phyloP scores from a whole-genome alignment of 768 basidiomycete genomes.

The Trametopsis cervina region DNA sequence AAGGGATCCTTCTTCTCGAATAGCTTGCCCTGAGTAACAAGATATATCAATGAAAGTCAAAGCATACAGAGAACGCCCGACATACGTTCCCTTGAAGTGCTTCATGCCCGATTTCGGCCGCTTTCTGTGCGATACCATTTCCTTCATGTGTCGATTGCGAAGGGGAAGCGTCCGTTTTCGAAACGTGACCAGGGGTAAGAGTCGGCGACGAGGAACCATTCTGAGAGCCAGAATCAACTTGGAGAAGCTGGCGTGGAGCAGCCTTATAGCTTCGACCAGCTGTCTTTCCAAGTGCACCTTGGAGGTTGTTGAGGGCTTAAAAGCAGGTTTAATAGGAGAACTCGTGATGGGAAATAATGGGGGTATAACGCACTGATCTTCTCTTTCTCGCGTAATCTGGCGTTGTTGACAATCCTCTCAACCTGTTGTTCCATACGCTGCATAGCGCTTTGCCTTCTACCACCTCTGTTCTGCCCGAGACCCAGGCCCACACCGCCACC shows the following conservation, averaged over 20 bases:
- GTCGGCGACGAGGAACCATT: slow-evolving; percentile 29
- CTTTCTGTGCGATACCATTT: slow-evolving; percentile 61
- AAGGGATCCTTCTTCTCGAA: slow-evolving; percentile 62
- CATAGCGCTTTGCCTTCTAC: slow-evolving; percentile 78
- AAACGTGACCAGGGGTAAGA: slow-evolving; percentile 41
- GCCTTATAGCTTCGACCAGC: slow-evolving; percentile 92
- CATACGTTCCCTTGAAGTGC: slow-evolving; percentile 58
- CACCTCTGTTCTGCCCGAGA: slow-evolving; percentile 57
- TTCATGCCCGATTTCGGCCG: slow-evolving; percentile 67
- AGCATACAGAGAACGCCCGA: slow-evolving; percentile 32
- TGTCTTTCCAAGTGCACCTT: slow-evolving; percentile 93
- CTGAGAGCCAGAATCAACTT: slow-evolving; percentile 55
- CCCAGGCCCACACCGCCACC: slow-evolving; percentile 84
- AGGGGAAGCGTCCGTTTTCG: slow-evolving; percentile 48
- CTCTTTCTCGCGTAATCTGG: slow-evolving; percentile 79
- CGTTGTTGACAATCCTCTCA: slow-evolving; percentile 91
- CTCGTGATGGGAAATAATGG: background rate
- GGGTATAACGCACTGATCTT: slow-evolving; percentile 42
- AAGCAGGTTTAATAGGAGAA: slow-evolving; percentile 1
- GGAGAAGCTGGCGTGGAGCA: slow-evolving; percentile 92
- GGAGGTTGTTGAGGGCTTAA: slow-evolving; percentile 64
- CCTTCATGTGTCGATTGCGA: slow-evolving; percentile 27
- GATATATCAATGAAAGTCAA: background rate
- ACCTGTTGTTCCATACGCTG: slow-evolving; percentile 94
- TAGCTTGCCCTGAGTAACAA: slow-evolving; percentile 45